phyloP scores from a whole-genome alignment of 2,329 filamentous ascomycete species.

The Colletotrichum gloeosporioides region DNA sequence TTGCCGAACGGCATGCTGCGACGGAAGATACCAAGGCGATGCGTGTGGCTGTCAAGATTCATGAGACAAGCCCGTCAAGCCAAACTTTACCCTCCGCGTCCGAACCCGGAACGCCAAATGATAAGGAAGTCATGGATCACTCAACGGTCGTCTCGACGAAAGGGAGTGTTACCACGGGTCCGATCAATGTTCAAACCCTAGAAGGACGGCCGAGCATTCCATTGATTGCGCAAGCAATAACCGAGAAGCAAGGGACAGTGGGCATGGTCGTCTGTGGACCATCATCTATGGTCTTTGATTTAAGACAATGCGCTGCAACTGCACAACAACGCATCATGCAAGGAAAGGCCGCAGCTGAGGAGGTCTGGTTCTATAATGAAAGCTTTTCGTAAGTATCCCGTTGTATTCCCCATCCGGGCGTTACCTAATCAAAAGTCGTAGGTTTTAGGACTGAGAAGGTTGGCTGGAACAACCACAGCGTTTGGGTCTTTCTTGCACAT shows the following conservation, averaged over 20 bases:
- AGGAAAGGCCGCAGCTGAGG: not conserved
- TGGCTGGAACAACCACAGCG: not conserved
- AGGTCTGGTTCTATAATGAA: slow-evolving; percentile 30
- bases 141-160: not conserved
- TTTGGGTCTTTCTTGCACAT: not conserved
- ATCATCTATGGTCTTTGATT: slow-evolving; percentile 27
- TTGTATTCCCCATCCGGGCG: no score
- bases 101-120: not conserved
- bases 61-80: not conserved
- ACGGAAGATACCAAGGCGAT: not conserved
- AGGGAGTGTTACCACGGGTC: not conserved
- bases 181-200: not conserved
- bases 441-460: not conserved
- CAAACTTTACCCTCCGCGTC: not conserved
- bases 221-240: not conserved
- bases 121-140: not conserved
- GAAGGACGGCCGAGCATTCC: slow-evolving; percentile 22
- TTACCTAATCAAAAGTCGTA: not conserved
- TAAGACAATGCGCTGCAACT: slow-evolving; percentile 20
- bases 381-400: slow-evolving; percentile 25
- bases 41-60: not conserved
- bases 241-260: slow-evolving; percentile 5
- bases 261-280: slow-evolving; percentile 29
- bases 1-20: not conserved
- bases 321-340: slow-evolving; percentile 14